These are phyloP conservation scores for Lactarius hengduanensis DNA, from an alignment of 768 basidiomycete species.

Conservation along the genomic window DNA sequence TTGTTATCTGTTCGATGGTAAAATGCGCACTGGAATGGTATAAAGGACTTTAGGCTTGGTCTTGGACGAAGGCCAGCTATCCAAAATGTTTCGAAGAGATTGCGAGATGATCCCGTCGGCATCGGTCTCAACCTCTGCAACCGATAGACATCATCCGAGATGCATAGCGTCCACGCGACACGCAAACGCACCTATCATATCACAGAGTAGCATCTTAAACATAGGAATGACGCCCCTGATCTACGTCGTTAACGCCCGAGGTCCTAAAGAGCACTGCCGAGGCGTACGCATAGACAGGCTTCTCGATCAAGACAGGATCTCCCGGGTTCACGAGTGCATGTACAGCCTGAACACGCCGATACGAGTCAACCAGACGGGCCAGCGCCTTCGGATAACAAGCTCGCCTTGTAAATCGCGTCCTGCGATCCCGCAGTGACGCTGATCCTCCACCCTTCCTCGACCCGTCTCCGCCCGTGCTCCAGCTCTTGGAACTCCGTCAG, in stretches of 20 bases:
- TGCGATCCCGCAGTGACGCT: conserved; percentile 84
- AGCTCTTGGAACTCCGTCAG: conserved; percentile 66
- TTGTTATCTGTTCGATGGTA: conserved; percentile 7
- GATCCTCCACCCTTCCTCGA: conserved; percentile 62
- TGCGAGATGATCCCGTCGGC: conserved; percentile 61
- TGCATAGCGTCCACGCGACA: neutral
- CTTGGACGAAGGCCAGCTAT: conserved; percentile 71
- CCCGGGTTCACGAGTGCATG: conserved; percentile 70
- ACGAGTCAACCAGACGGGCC: neutral
- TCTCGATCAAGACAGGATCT: conserved; percentile 79
- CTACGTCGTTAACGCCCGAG: neutral
- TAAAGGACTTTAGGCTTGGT: conserved; percentile 77
- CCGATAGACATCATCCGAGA: conserved; percentile 5
- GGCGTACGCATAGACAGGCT: conserved; percentile 69
- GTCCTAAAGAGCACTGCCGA: conserved; percentile 31
- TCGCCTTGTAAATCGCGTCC: conserved; percentile 84
- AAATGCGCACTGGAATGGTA: conserved; percentile 59
- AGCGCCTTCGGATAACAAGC: conserved; percentile 15
- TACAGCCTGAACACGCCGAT: conserved; percentile 53
- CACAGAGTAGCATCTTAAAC: conserved; percentile 55
- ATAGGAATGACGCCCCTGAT: conserved; percentile 65
- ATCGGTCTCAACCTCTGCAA: conserved; percentile 75
- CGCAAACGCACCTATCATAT: conserved; percentile 51
- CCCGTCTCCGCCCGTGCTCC: conserved; percentile 59
- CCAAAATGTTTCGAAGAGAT: conserved; percentile 61